These are phyloP conservation scores for Aegle marmelos DNA, from an alignment of 345 rosid species.

Conservation along the genomic window DNA sequence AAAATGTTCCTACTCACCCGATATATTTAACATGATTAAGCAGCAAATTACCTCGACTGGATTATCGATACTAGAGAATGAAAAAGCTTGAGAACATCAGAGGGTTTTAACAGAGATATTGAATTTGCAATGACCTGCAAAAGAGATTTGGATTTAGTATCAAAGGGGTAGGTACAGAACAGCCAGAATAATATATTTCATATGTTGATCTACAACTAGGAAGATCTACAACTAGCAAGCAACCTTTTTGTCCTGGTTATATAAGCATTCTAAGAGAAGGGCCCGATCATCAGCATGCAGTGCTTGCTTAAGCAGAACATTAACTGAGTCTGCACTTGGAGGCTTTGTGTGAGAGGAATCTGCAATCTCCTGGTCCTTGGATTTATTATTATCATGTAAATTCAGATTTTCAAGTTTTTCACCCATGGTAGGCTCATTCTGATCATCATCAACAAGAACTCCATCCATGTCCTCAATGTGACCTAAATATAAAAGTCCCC, in stretches of 20 bases:
- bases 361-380: conserved; percentile 27
- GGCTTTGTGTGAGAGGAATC: conserved; percentile 46
- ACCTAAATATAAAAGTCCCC: conserved; percentile 30
- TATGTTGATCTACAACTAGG: background rate
- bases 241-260: conserved; percentile 89
- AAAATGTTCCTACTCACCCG: background rate
- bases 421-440: conserved; percentile 87
- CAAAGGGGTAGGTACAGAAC: background rate
- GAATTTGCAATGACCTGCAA: conserved; percentile 87
- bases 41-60: conserved; percentile 61
- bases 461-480: conserved; percentile 64
- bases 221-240: background rate
- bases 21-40: background rate
- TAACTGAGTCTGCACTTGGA: conserved; percentile 88
- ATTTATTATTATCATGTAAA: conserved; percentile 33
- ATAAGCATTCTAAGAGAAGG: conserved; percentile 86
- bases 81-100: conserved; percentile 77
- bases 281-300: conserved; percentile 81
- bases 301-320: conserved; percentile 84
- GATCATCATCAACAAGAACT: conserved; percentile 56
- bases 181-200: background rate
- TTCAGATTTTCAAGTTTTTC: conserved; percentile 71
- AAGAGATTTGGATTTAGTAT: background rate
- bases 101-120: conserved; percentile 57
- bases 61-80: conserved; percentile 68